Conservation (phyloP, 805 yeast genomes). For the Wickerhamiella shivajii region DNA sequence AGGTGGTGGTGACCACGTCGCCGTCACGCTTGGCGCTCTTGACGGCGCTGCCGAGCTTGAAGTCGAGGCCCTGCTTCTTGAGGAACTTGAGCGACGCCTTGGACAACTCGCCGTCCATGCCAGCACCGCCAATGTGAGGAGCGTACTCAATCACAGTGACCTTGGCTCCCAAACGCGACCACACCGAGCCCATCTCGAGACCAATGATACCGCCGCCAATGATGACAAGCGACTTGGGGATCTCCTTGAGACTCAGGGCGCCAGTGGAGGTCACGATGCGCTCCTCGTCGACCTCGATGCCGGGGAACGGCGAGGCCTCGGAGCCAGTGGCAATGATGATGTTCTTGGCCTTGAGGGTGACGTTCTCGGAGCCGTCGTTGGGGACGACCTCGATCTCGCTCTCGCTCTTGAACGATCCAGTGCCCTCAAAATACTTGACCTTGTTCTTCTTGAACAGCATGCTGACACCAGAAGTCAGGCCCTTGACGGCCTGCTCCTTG, state of each 20-base stretch:
- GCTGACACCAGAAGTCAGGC: slow-evolving; percentile 88
- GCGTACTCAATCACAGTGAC: slow-evolving; percentile 91
- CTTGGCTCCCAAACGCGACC: slow-evolving; percentile 87
- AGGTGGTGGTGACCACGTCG: slow-evolving; percentile 71
- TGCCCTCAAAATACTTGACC: slow-evolving; percentile 87
- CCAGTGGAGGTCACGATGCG: slow-evolving; percentile 96
- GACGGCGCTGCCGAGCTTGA: slow-evolving; percentile 87
- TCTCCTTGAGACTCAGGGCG: slow-evolving; percentile 64
- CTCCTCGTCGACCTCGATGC: slow-evolving; percentile 90
- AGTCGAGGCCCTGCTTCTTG: slow-evolving; percentile 87
- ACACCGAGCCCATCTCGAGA: slow-evolving; percentile 97
- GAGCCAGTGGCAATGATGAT: slow-evolving; percentile 96
- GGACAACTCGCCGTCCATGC: slow-evolving; percentile 95
- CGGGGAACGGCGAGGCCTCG: slow-evolving; percentile 98
- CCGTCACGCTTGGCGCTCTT: slow-evolving; percentile 76
- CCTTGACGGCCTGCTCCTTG: slow-evolving; percentile 78
- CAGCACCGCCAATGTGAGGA: slow-evolving; percentile 92
- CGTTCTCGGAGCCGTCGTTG: slow-evolving; percentile 68
- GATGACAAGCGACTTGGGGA: slow-evolving; percentile 82
- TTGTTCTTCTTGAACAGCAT: slow-evolving; percentile 89
- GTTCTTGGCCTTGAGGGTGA: slow-evolving; percentile 64
- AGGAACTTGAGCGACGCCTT: slow-evolving; percentile 78
- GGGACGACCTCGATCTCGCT: slow-evolving; percentile 67
- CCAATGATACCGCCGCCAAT: slow-evolving; percentile 99
- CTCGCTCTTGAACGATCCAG: slow-evolving; percentile 76